Conservation (phyloP, 371 early-diverging fungal genomes). For the Amoeboradix gromovi region DNA sequence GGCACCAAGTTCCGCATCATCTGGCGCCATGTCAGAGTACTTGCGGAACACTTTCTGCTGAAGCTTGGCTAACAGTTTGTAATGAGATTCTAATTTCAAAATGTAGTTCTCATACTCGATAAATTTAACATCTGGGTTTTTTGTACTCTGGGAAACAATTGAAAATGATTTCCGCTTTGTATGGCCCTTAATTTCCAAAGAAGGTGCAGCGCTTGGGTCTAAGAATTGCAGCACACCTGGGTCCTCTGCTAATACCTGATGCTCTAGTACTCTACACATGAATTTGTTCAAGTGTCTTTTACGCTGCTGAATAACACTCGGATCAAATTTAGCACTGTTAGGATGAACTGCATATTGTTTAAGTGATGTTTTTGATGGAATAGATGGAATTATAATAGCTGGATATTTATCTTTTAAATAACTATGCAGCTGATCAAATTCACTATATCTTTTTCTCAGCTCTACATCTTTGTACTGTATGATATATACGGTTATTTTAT, state of each 20-base stretch:
- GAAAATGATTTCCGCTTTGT: not conserved
- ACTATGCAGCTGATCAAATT: slow-evolving; percentile 59
- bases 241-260: slow-evolving; percentile 32
- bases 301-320: slow-evolving; percentile 43
- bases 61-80: not conserved
- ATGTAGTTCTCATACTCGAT: not conserved
- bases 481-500: not conserved
- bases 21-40: not conserved
- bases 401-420: slow-evolving; percentile 43
- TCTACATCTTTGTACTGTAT: not conserved
- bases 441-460: slow-evolving; percentile 36
- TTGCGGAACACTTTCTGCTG: not conserved
- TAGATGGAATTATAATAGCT: slow-evolving; percentile 53
- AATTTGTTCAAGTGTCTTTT: slow-evolving; percentile 66
- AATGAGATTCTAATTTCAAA: not conserved
- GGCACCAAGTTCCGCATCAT: not conserved
- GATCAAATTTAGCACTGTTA: slow-evolving; percentile 41
- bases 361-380: slow-evolving; percentile 74
- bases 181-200: not conserved
- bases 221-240: not conserved
- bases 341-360: slow-evolving; percentile 15
- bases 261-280: slow-evolving; percentile 40
- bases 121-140: not conserved
- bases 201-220: not conserved
- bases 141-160: not conserved